Percentiles rank a stretch among this genome's conserved stretches.
Conservation (phyloP, 2,329 filamentous ascomycete species). For the Falciphora oryzae region DNA sequence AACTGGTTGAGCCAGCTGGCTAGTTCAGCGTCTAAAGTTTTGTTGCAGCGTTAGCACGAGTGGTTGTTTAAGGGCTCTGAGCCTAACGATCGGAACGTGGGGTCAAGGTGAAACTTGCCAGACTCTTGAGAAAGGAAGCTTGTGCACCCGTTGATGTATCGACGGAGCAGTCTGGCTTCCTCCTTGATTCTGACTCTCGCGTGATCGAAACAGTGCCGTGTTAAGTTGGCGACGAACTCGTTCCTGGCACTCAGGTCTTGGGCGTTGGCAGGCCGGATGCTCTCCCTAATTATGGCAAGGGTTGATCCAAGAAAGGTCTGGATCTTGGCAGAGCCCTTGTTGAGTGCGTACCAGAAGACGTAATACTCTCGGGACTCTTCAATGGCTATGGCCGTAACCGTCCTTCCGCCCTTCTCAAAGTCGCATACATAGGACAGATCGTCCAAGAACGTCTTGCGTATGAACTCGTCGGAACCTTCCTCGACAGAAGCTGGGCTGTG, state of each 20-base stretch:
- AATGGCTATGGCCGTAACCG: slow-evolving; percentile 38
- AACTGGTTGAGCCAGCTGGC: neutral
- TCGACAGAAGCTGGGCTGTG: slow-evolving; percentile 13
- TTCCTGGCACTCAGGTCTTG: neutral
- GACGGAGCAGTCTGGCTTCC: neutral
- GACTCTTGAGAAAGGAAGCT: neutral
- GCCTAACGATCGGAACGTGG: no score
- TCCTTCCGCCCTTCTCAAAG: slow-evolving; percentile 37
- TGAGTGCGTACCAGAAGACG: slow-evolving; percentile 39
- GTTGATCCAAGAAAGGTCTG: slow-evolving; percentile 24
- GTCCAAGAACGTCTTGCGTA: slow-evolving; percentile 27
- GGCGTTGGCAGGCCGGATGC: neutral
- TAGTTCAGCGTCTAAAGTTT: neutral
- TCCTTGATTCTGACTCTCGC: neutral
- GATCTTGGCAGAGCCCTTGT: slow-evolving; percentile 21
- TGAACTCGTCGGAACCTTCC: slow-evolving; percentile 6
- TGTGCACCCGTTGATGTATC: neutral
- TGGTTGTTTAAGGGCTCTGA: neutral
- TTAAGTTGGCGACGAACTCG: neutral
- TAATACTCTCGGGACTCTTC: slow-evolving; percentile 27
- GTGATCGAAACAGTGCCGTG: neutral
- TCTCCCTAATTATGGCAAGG: slow-evolving; percentile 14
- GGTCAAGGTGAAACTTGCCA: neutral
- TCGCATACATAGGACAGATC: slow-evolving; percentile 41
- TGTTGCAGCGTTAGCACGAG: neutral